A percentile compares a stretch with the other conserved stretches of the same genome.
Conservation (phyloP, 805 yeast genomes). For the Torulaspora indica region DNA sequence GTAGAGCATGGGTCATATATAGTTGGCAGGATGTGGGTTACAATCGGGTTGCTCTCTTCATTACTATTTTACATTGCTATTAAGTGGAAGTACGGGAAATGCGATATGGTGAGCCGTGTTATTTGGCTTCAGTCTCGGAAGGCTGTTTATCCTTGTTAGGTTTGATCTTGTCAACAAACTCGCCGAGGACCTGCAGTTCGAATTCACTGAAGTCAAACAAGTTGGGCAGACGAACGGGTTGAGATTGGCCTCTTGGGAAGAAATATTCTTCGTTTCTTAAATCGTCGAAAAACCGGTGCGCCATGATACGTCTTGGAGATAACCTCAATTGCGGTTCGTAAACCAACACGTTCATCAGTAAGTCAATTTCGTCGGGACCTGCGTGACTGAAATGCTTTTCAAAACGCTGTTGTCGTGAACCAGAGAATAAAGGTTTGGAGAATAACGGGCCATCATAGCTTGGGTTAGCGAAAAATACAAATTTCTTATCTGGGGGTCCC, state of each 20-base stretch:
- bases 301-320: slow-evolving; percentile 73
- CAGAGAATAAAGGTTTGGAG: slow-evolving; percentile 57
- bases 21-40: neutral
- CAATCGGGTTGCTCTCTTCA: slow-evolving; percentile 3
- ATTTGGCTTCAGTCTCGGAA: slow-evolving; percentile 4
- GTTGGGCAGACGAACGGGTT: slow-evolving; percentile 41
- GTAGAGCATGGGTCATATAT: neutral
- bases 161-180: slow-evolving; percentile 20
- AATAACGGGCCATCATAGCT: slow-evolving; percentile 70
- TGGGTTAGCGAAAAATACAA: slow-evolving; percentile 70
- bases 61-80: slow-evolving; percentile 15
- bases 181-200: slow-evolving; percentile 50
- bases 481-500: slow-evolving; percentile 79
- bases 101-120: slow-evolving; percentile 3
- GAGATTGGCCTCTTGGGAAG: slow-evolving; percentile 53
- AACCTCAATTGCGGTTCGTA: slow-evolving; percentile 86
- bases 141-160: slow-evolving; percentile 12
- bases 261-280: slow-evolving; percentile 53
- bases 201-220: slow-evolving; percentile 68
- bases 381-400: slow-evolving; percentile 69
- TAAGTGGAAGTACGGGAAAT: slow-evolving; percentile 4
- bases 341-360: slow-evolving; percentile 73
- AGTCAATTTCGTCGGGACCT: slow-evolving; percentile 80
- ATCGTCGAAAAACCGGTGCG: slow-evolving; percentile 87
- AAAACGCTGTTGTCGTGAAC: slow-evolving; percentile 52